A percentile compares a stretch with the other conserved stretches of the same genome.
These are phyloP conservation scores for Beta vulgaris DNA, from an alignment of 148 eudicot genomes.

Conservation along the genomic window DNA sequence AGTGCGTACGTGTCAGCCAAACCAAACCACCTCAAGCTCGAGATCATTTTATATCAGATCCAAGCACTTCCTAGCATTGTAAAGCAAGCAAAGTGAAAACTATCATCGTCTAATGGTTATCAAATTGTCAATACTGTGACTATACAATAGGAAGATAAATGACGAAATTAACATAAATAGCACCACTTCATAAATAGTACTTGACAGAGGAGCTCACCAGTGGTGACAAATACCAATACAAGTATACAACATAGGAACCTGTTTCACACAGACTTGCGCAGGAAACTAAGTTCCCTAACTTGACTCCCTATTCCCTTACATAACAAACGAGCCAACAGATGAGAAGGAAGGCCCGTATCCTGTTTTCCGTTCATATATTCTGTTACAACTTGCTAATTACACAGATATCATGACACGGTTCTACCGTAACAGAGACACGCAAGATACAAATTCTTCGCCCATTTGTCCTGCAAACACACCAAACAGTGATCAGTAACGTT, in stretches of 20 bases:
- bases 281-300: slow-evolving; percentile 20
- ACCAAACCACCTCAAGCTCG: too few relatives aligned
- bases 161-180: not conserved
- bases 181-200: slow-evolving; percentile 6
- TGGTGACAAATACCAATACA: slow-evolving; percentile 25
- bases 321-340: not conserved
- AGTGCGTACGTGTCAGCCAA: too few relatives aligned
- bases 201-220: slow-evolving; percentile 4
- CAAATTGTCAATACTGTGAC: not conserved
- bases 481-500: not conserved
- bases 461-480: slow-evolving; percentile 61
- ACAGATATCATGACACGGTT: slow-evolving; percentile 56
- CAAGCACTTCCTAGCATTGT: too few relatives aligned
- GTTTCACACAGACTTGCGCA: slow-evolving; percentile 7
- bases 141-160: not conserved
- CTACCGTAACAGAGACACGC: slow-evolving; percentile 78
- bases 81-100: too few relatives aligned
- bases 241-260: slow-evolving; percentile 13
- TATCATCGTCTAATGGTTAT: not conserved
- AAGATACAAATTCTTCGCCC: slow-evolving; percentile 80
- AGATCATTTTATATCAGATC: too few relatives aligned
- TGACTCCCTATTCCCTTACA: slow-evolving; percentile 24
- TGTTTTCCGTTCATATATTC: not conserved
- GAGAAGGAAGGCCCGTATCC: slow-evolving; percentile 3
- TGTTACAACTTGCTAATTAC: slow-evolving; percentile 20